Base-by-base conservation (phyloP, 2,329 filamentous ascomycete species). In the Cladosporium sp. region DNA sequence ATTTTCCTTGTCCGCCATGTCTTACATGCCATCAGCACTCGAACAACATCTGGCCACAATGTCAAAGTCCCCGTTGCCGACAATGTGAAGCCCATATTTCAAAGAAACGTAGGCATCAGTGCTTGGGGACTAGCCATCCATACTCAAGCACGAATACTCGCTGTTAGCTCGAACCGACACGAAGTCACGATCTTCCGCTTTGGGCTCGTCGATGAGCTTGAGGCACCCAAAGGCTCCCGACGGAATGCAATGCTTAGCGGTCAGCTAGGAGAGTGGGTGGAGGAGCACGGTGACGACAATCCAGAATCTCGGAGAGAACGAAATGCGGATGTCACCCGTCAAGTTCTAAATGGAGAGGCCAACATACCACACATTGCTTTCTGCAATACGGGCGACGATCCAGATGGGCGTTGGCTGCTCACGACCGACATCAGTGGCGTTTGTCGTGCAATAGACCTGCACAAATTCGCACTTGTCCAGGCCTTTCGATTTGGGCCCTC, bases 111-210 rank as follows among this genome's bases (percentile, higher is more conserved):
- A 2, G 80, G 81, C 1, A 72, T 70, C 19, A 92, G 88, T 53
- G 92, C 91, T 2, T 99, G 93, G 93, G 93, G 92, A 0, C 70
- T 96, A 42, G 86, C 89, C 7, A 78, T 96, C 9, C 92, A 97
- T 66, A 78, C 82, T 54, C 73, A 84, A 55, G 89, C 88, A n/a
- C 83, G 91, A 0, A 73, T 96, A 54, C 86, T 99, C 55, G 93
- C 92, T 0, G 85, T 95, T 34, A 88, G 87, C 59, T 84, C 88
- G 0, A 99, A 99, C 64, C 80, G 77, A 0, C 73, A 75, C 18
- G 62, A 72, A 13, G 77, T 87, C 22, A 78, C 74, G 3, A 72
- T 86, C 1, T 80, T 82, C 59, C 79, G 80, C 12, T 80, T 82
- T 58, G 81, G 78, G 0, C 70, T 85, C 47, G 68, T 73, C 3